A percentile compares a stretch with the other conserved stretches of the same genome.
phyloP scores from a whole-genome alignment of 768 basidiomycete genomes.

The Baorangia bicolor region DNA sequence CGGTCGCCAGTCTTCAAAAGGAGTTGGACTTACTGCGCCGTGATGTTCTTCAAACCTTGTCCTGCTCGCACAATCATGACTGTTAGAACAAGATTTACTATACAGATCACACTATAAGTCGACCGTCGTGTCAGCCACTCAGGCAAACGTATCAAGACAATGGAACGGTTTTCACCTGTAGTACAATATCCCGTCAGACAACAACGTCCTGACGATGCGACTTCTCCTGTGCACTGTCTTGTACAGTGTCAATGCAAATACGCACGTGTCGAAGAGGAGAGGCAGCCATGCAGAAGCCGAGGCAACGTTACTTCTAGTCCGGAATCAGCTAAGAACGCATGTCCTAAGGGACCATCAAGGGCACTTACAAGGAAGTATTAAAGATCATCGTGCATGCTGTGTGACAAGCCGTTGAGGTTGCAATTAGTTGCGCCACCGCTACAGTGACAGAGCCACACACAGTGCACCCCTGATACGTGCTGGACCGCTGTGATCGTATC shows the following conservation, averaged over 20 bases:
- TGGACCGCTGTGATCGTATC: constrained; percentile 11
- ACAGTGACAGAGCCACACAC: constrained; percentile 7
- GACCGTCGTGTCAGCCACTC: background rate
- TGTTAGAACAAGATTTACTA: constrained; percentile 38
- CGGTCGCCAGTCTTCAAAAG: background rate
- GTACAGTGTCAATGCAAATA: constrained; percentile 35
- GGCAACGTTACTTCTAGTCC: constrained; percentile 23
- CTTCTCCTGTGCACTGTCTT: constrained; percentile 26
- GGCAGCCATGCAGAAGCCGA: constrained; percentile 43
- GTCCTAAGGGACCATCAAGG: background rate
- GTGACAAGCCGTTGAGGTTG: background rate
- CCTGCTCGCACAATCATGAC: constrained; percentile 37
- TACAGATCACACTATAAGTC: constrained; percentile 36
- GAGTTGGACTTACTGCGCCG: constrained; percentile 28
- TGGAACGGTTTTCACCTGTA: constrained; percentile 26
- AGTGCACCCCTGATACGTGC: background rate
- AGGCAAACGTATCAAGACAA: background rate
- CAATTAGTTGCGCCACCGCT: constrained; percentile 33
- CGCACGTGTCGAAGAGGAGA: constrained; percentile 38
- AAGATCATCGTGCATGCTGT: constrained; percentile 45
- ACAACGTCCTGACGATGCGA: constrained; percentile 24
- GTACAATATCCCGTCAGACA: constrained; percentile 36
- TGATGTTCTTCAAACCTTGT: constrained; percentile 34
- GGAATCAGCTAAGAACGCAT: background rate
- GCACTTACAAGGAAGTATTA: constrained; percentile 20